Conservation (phyloP, 2,329 filamentous ascomycete genomes). For the Sporothrix inflata region DNA sequence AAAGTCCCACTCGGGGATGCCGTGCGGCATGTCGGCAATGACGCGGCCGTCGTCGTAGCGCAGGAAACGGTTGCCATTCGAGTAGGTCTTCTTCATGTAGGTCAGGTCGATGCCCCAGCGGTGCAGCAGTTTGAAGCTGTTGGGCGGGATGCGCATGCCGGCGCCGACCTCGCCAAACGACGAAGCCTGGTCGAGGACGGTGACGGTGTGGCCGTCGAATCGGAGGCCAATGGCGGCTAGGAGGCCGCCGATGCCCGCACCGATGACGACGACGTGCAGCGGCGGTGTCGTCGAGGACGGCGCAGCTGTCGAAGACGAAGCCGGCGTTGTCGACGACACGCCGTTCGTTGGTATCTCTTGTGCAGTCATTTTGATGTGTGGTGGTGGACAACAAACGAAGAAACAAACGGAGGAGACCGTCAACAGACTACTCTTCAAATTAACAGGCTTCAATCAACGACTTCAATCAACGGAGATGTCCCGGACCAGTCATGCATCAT, state of each 20-base stretch:
- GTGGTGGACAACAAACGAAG: background rate
- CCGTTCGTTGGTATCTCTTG: background rate
- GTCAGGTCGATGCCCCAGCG: conserved; percentile 36
- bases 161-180: conserved; percentile 31
- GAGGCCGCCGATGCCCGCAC: conserved; percentile 33
- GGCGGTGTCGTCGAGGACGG: background rate
- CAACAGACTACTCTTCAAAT: background rate
- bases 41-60: conserved; percentile 21
- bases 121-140: conserved; percentile 39
- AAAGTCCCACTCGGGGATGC: conserved; percentile 35
- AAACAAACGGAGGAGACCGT: background rate
- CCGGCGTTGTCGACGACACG: background rate
- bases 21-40: conserved; percentile 32
- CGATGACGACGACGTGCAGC: conserved; percentile 31
- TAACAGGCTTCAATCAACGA: background rate
- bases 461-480: background rate
- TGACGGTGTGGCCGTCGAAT: conserved; percentile 29
- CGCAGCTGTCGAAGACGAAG: background rate
- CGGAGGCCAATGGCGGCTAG: conserved; percentile 26
- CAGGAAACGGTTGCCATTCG: conserved; percentile 26
- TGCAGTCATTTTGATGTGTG: conserved; percentile 1
- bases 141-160: conserved; percentile 39
- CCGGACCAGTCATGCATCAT: background rate
- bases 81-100: conserved; percentile 21
- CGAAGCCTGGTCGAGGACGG: conserved; percentile 29